A percentile compares a stretch with the other conserved stretches of the same genome.
Evolutionary conservation across 2,329 filamentous ascomycete genomes (phyloP).

Genomic region (Cordyceps tenuipes): DNA sequence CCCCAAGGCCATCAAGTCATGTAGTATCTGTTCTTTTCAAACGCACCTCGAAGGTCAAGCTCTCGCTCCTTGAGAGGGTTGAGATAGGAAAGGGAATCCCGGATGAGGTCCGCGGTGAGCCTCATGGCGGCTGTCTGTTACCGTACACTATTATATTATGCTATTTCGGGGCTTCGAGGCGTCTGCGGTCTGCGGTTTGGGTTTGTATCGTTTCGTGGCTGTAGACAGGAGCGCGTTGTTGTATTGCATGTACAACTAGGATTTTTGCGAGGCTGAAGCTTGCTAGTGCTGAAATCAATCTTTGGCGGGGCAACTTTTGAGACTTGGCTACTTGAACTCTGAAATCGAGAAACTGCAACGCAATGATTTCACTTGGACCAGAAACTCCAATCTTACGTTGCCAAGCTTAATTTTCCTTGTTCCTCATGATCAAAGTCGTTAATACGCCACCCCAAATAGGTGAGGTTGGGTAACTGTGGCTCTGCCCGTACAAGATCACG

Average conservation of each 20-base stretch:
- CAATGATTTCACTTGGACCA: too few relatives aligned
- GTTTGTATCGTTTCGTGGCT: background rate
- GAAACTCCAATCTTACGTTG: too few relatives aligned
- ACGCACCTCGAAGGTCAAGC: constrained; percentile 98
- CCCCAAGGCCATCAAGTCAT: constrained; percentile 48
- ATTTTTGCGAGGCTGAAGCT: constrained; percentile 7
- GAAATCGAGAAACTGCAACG: too few relatives aligned
- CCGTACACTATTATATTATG: background rate
- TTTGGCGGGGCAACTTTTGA: constrained; percentile 5
- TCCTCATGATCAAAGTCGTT: too few relatives aligned
- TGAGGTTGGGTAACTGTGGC: too few relatives aligned
- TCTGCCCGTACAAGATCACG: background rate
- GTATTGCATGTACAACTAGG: background rate
- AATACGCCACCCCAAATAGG: too few relatives aligned
- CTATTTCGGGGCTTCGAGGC: background rate
- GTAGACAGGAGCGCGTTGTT: background rate
- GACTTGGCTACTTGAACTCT: too few relatives aligned
- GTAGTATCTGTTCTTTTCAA: constrained; percentile 96
- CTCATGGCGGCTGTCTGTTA: constrained; percentile 55
- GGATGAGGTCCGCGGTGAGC: constrained; percentile 91
- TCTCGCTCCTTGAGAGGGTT: constrained; percentile 98
- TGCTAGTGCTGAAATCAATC: background rate
- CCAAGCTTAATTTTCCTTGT: too few relatives aligned
- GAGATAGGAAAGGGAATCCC: constrained; percentile 92
- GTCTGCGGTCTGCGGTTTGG: background rate